phyloP scores from a whole-genome alignment of 352 stramenopile genomes.

The Hyphochytrium catenoides region DNA sequence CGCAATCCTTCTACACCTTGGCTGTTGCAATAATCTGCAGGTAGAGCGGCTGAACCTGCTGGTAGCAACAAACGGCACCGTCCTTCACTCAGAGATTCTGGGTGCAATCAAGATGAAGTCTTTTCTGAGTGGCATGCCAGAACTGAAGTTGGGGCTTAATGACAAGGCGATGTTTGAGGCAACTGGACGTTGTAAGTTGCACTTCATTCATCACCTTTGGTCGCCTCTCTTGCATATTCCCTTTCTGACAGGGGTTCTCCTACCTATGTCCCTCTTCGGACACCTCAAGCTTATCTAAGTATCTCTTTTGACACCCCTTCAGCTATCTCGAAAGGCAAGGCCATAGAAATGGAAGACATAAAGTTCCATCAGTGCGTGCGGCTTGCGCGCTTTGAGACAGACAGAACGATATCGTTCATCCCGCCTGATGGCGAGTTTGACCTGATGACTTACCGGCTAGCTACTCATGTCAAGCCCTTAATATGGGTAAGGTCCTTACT shows the following conservation, averaged over 20 bases:
- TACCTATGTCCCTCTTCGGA: too few species aligned
- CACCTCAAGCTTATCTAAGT: too few species aligned
- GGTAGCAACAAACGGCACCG: slow-evolving; percentile 87
- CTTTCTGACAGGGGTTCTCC: too few species aligned
- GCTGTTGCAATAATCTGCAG: not conserved
- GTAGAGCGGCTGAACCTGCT: slow-evolving; percentile 92
- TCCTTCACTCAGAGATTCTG: slow-evolving; percentile 94
- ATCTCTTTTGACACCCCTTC: too few species aligned
- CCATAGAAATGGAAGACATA: slow-evolving; percentile 98
- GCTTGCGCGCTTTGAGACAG: slow-evolving; percentile 96
- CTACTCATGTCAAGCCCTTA: slow-evolving; percentile 95
- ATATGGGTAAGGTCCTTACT: slow-evolving; percentile 94
- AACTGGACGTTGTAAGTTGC: slow-evolving; percentile 60
- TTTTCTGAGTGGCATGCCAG: slow-evolving; percentile 96
- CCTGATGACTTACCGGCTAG: slow-evolving; percentile 95
- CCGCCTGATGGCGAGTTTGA: slow-evolving; percentile 98
- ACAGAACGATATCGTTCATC: slow-evolving; percentile 99
- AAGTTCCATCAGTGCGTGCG: slow-evolving; percentile 99
- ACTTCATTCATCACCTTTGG: too few species aligned
- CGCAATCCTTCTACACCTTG: too few species aligned
- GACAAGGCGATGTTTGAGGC: slow-evolving; percentile 99
- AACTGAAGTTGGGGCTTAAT: slow-evolving; percentile 98
- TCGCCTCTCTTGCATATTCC: too few species aligned
- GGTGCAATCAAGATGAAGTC: slow-evolving; percentile 94
- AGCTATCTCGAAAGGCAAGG: slow-evolving; percentile 77